Conservation (phyloP, 768 basidiomycete species). For the Hortiboletus campestris region DNA sequence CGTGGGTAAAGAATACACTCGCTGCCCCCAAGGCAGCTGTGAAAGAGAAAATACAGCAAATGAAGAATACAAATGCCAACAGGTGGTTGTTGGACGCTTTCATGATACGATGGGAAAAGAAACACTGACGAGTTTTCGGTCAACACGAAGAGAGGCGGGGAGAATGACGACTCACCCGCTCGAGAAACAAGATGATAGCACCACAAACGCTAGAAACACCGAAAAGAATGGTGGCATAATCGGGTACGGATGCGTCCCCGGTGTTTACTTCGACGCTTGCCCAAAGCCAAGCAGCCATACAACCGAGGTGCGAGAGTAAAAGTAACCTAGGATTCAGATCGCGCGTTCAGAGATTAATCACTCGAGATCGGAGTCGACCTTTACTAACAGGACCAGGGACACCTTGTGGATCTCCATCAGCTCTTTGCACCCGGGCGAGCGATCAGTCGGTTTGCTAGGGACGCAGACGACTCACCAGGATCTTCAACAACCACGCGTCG, state of each 20-base stretch:
- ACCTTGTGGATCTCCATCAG: slow-evolving; percentile 13
- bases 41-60: slow-evolving; percentile 19
- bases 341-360: slow-evolving; percentile 3
- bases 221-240: slow-evolving; percentile 14
- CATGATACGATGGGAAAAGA: slow-evolving; percentile 20
- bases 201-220: slow-evolving; percentile 17
- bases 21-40: slow-evolving; percentile 23
- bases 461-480: slow-evolving; percentile 16
- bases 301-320: slow-evolving; percentile 16
- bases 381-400: slow-evolving; percentile 19
- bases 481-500: slow-evolving; percentile 11
- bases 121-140: slow-evolving; percentile 11
- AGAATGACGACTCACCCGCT: slow-evolving; percentile 10
- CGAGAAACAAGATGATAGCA: slow-evolving; percentile 14
- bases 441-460: background rate
- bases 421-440: background rate
- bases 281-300: slow-evolving; percentile 22
- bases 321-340: slow-evolving; percentile 10
- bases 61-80: slow-evolving; percentile 11
- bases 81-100: slow-evolving; percentile 14
- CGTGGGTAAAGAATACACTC: slow-evolving; percentile 14
- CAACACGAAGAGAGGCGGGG: background rate
- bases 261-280: slow-evolving; percentile 1
- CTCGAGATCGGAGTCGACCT: background rate
- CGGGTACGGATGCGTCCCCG: slow-evolving; percentile 1